A percentile compares a stretch with the other conserved stretches of the same genome.
Conservation (phyloP, 1,139 yeast species). For the Lodderomyces pseudojiufengensis region DNA sequence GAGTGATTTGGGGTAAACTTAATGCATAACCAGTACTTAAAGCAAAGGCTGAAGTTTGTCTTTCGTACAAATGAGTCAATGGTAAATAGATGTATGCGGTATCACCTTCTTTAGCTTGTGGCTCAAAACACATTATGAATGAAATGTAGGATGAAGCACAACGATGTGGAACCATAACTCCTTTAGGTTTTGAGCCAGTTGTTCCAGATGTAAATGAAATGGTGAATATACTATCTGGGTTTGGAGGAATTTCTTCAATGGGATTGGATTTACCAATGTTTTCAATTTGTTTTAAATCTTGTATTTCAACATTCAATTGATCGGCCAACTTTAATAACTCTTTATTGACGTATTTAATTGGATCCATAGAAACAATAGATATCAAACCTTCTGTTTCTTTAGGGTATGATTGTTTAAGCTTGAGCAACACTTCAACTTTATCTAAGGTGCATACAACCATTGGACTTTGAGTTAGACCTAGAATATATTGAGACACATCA, state of each 20-base stretch:
- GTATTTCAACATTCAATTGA: conserved; percentile 23
- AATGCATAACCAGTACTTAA: conserved; percentile 33
- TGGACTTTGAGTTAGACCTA: conserved; percentile 28
- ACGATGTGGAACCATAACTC: conserved; percentile 55
- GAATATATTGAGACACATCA: conserved; percentile 25
- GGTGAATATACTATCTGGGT: conserved; percentile 51
- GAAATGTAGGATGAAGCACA: conserved; percentile 46
- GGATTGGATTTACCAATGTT: conserved; percentile 47
- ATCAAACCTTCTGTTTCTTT: conserved; percentile 21
- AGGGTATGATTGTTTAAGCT: conserved; percentile 20
- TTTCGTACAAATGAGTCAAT: conserved; percentile 35
- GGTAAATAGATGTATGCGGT: conserved; percentile 29
- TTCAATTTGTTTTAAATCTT: conserved; percentile 47
- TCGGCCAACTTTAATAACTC: conserved; percentile 18
- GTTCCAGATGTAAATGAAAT: conserved; percentile 75
- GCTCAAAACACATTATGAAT: conserved; percentile 16
- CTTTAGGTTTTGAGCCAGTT: conserved; percentile 63
- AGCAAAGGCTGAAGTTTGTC: conserved; percentile 32
- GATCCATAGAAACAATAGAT: conserved; percentile 32
- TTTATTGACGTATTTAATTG: conserved; percentile 15
- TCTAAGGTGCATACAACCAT: conserved; percentile 29
- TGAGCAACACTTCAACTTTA: conserved; percentile 22
- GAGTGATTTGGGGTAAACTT: conserved; percentile 37
- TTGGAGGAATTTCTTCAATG: conserved; percentile 44
- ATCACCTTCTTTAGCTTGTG: conserved; percentile 16